Evolutionary conservation across 495 filamentous ascomycete species (phyloP).

Genomic region (Parathielavia appendiculata): DNA sequence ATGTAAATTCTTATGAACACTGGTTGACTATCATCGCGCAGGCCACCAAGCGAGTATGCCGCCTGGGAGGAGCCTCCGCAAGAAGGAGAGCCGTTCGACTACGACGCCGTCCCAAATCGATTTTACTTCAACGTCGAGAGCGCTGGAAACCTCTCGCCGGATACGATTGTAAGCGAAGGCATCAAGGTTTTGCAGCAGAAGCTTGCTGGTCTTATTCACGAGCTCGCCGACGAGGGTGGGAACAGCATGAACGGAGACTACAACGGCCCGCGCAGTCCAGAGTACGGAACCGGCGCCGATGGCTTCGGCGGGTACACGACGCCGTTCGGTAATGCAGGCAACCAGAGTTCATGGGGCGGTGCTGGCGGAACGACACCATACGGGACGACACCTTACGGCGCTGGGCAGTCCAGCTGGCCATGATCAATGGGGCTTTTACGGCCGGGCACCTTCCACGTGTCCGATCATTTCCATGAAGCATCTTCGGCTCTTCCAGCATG

Average conservation of each 20-base stretch:
- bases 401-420: slow-evolving; percentile 23
- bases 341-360: slow-evolving; percentile 61
- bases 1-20: not conserved
- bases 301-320: slow-evolving; percentile 65
- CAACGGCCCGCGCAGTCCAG: slow-evolving; percentile 57
- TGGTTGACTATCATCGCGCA: slow-evolving; percentile 31
- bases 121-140: slow-evolving; percentile 95
- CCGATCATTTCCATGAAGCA: not conserved
- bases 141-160: slow-evolving; percentile 79
- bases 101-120: slow-evolving; percentile 71
- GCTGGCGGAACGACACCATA: slow-evolving; percentile 66
- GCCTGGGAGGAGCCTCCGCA: slow-evolving; percentile 77
- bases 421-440: slow-evolving; percentile 8
- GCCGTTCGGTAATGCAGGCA: slow-evolving; percentile 58
- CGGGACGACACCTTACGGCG: slow-evolving; percentile 34
- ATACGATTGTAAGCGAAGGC: slow-evolving; percentile 79
- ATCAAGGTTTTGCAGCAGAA: slow-evolving; percentile 88
- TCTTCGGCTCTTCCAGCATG: not conserved
- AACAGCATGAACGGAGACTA: slow-evolving; percentile 50
- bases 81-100: slow-evolving; percentile 83
- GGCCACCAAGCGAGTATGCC: slow-evolving; percentile 81
- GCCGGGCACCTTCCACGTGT: not conserved
- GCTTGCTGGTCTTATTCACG: slow-evolving; percentile 75
- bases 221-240: slow-evolving; percentile 54
- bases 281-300: slow-evolving; percentile 51